Evolutionary conservation across 257 asterid species (phyloP).

Genomic region (Solanum phureja): DNA sequence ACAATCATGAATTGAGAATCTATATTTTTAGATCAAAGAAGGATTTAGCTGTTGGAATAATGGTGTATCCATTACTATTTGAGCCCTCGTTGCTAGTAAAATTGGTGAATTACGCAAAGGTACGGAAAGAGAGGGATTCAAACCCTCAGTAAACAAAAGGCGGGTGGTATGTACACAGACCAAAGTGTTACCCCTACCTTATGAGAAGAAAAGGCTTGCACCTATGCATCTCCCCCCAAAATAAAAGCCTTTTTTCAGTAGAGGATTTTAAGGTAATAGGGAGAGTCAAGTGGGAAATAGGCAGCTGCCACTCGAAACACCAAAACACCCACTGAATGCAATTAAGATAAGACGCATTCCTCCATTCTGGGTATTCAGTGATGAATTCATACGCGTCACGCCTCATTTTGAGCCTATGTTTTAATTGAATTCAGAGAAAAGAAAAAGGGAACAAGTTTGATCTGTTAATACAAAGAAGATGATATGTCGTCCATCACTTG

Average conservation of each 20-base stretch:
- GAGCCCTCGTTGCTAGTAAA: neutral
- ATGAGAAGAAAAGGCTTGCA: neutral
- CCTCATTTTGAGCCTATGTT: neutral
- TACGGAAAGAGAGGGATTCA: neutral
- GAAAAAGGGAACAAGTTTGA: neutral
- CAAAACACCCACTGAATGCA: neutral
- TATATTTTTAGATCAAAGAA: too few species aligned
- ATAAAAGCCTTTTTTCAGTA: neutral
- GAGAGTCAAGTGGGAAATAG: neutral
- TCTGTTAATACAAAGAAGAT: neutral
- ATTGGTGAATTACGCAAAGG: neutral
- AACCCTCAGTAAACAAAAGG: neutral
- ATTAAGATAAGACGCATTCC: neutral
- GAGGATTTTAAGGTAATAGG: neutral
- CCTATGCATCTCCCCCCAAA: neutral
- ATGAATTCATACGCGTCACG: neutral
- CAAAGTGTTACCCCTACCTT: neutral
- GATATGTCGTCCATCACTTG: neutral
- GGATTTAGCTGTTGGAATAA: neutral
- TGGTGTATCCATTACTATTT: neutral
- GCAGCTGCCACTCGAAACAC: neutral
- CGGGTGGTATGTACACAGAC: too few species aligned
- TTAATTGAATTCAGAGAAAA: neutral
- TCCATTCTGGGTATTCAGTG: neutral
- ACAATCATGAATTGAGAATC: too few species aligned